Percentiles rank a stretch among this genome's conserved stretches.
Conservation (phyloP, 2,329 filamentous ascomycete genomes). For the Claviceps digitariae region DNA sequence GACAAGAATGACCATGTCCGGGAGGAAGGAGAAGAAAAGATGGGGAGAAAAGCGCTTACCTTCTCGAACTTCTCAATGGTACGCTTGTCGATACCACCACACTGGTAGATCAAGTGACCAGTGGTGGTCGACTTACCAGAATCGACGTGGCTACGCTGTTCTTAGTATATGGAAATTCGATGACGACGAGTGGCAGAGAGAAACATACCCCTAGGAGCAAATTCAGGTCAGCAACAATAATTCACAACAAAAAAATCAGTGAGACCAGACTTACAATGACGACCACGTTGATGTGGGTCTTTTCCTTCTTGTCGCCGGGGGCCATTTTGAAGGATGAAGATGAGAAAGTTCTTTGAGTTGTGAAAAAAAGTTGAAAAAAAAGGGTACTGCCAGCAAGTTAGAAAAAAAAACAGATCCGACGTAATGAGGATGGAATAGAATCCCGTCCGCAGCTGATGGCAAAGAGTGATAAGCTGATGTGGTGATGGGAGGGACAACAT, state of each 20-base stretch:
- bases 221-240: conserved; percentile 9
- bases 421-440: too few species aligned
- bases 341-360: conserved; percentile 4
- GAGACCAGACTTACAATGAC: too few species aligned
- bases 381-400: conserved; percentile 2
- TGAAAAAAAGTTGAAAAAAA: conserved; percentile 4
- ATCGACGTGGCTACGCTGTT: conserved; percentile 67
- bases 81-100: conserved; percentile 99
- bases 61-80: conserved; percentile 99
- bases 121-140: conserved; percentile 97
- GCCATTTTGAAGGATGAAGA: conserved; percentile 20
- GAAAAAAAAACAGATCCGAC: too few species aligned
- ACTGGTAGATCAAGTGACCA: conserved; percentile 99
- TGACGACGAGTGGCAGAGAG: conserved; percentile 5
- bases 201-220: conserved; percentile 15
- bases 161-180: conserved; percentile 19
- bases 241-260: too few species aligned
- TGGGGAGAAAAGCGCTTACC: conserved; percentile 49
- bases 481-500: conserved; percentile 11
- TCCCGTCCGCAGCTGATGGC: not conserved
- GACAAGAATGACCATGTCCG: too few species aligned
- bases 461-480: not conserved
- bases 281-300: conserved; percentile 95
- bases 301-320: conserved; percentile 60
- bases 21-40: too few species aligned